phyloP scores from a whole-genome alignment of 2,329 filamentous ascomycete genomes.

The Diaporthe capsici region DNA sequence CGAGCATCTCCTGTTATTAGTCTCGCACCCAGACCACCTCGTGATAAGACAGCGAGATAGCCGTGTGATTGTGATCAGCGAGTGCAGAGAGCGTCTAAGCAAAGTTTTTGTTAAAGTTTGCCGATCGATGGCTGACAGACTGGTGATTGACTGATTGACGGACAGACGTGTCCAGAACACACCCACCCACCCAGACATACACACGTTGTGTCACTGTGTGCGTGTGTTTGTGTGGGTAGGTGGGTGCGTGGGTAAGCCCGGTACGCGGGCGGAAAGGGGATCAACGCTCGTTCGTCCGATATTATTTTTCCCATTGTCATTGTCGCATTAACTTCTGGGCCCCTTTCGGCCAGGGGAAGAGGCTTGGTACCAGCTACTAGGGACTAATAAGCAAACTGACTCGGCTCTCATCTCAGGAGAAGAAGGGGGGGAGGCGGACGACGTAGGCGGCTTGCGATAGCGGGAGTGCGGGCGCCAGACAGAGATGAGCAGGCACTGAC shows the following conservation, averaged over 20 bases:
- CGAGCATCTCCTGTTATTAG: slow-evolving; percentile 17
- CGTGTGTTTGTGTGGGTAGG: background rate
- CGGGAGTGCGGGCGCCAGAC: background rate
- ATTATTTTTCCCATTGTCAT: slow-evolving; percentile 12
- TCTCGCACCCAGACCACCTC: slow-evolving; percentile 22
- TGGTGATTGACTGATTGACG: slow-evolving; percentile 3
- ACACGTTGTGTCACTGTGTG: slow-evolving; percentile 3
- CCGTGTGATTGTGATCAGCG: slow-evolving; percentile 38
- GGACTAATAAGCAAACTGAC: slow-evolving; percentile 16
- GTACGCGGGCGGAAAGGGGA: slow-evolving; percentile 1
- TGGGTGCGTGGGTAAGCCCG: background rate
- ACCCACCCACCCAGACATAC: background rate
- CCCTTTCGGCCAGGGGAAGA: slow-evolving; percentile 15
- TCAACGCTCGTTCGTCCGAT: slow-evolving; percentile 25
- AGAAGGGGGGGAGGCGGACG: background rate
- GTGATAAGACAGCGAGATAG: slow-evolving; percentile 21
- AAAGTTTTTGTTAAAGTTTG: slow-evolving; percentile 34
- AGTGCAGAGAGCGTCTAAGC: slow-evolving; percentile 30
- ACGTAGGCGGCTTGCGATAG: background rate
- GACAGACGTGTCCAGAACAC: slow-evolving; percentile 19
- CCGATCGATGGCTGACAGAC: slow-evolving; percentile 29
- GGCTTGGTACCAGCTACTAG: slow-evolving; percentile 2
- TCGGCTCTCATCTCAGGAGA: slow-evolving; percentile 1
- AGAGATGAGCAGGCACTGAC: background rate
- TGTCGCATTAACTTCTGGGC: slow-evolving; percentile 20